Percentiles rank a stretch among this genome's conserved stretches.
Conservation (phyloP, 2,329 filamentous ascomycete genomes). For the Colletotrichum navitas region DNA sequence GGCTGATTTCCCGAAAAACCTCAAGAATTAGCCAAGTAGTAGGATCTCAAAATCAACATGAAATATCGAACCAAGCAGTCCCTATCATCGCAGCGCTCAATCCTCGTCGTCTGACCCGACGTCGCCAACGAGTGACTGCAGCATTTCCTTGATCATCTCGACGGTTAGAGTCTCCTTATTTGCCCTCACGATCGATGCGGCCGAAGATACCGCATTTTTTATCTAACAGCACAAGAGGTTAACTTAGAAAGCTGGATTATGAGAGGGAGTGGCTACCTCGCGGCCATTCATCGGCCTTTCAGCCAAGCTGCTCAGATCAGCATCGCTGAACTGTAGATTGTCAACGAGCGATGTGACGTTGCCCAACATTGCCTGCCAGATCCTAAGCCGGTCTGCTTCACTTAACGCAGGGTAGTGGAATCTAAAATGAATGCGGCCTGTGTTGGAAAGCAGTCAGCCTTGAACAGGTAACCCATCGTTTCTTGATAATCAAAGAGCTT, state of each 20-base stretch:
- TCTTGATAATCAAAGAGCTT: too few species aligned
- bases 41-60: too few species aligned
- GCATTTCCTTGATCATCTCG: not conserved
- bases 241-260: not conserved
- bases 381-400: not conserved
- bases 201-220: not conserved
- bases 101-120: too few species aligned
- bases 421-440: conserved; percentile 9
- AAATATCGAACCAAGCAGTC: too few species aligned
- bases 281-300: not conserved
- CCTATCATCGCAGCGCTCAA: too few species aligned
- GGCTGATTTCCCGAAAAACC: too few species aligned
- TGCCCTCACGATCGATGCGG: not conserved
- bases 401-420: not conserved
- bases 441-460: not conserved
- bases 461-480: too few species aligned
- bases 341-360: not conserved
- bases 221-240: not conserved
- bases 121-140: not conserved
- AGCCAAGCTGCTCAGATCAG: not conserved
- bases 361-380: not conserved
- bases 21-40: too few species aligned
- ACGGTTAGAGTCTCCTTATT: not conserved
- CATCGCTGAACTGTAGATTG: not conserved
- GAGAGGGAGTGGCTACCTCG: not conserved